Evolutionary conservation across 495 filamentous ascomycete genomes (phyloP).

Genomic region (Cudoniella acicularis): DNA sequence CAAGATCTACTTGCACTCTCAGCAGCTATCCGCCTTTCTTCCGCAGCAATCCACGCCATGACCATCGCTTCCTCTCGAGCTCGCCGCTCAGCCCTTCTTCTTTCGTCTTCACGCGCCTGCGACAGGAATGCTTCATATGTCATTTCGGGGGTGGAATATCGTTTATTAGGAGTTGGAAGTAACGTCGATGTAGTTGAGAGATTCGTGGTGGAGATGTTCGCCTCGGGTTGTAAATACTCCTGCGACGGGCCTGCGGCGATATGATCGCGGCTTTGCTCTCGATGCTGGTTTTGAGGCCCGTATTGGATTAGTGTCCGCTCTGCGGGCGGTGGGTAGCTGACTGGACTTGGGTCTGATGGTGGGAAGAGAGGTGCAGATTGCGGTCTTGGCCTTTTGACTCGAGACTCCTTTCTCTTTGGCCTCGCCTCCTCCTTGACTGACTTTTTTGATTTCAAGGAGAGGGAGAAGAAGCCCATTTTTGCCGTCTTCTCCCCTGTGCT

Average conservation of each 20-base stretch:
- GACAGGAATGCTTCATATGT: constrained; percentile 6
- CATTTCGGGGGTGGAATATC: not conserved
- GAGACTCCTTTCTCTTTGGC: not conserved
- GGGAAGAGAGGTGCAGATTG: not conserved
- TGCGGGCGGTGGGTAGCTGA: not conserved
- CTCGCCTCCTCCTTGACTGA: not conserved
- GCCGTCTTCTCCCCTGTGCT: not conserved
- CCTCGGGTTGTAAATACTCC: too few relatives aligned
- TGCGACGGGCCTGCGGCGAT: too few relatives aligned
- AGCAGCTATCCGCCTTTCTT: not conserved
- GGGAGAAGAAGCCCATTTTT: not conserved
- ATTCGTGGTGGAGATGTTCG: too few relatives aligned
- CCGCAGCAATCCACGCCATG: not conserved
- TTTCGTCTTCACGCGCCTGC: constrained; percentile 1
- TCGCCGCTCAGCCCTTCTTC: not conserved
- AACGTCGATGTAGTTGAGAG: constrained; percentile 5
- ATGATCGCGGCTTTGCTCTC: too few relatives aligned
- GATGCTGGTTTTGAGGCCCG: not conserved
- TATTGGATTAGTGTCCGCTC: not conserved
- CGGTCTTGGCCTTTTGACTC: not conserved
- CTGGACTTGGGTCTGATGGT: not conserved
- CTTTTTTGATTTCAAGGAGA: not conserved
- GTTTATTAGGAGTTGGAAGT: not conserved
- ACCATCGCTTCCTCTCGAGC: not conserved
- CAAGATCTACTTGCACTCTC: not conserved